Conservation (phyloP, 2,329 filamentous ascomycete genomes). For the Onygena corvina region DNA sequence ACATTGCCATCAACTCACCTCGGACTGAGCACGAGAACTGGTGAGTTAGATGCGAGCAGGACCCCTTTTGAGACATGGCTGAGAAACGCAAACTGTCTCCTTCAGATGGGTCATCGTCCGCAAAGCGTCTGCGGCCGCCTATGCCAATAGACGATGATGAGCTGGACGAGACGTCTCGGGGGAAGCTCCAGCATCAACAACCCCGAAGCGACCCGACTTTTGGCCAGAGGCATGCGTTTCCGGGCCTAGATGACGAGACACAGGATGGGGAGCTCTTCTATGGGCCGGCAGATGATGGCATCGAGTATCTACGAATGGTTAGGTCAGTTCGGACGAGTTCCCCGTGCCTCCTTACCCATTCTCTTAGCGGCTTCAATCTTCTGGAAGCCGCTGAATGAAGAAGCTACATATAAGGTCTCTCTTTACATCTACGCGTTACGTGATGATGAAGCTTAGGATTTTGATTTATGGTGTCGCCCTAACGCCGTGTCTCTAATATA, state of each 20-base stretch:
- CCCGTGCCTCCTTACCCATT: conserved; percentile 17
- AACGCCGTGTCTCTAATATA: conserved; percentile 8
- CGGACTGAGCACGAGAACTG: background rate
- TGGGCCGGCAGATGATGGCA: conserved; percentile 54
- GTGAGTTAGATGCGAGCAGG: background rate
- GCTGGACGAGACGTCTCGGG: conserved; percentile 18
- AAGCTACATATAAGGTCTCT: background rate
- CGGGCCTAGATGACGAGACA: conserved; percentile 42
- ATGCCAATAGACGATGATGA: conserved; percentile 20
- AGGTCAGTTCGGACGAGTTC: conserved; percentile 40
- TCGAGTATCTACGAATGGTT: conserved; percentile 60
- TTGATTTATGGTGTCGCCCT: background rate
- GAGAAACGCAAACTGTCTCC: conserved; percentile 13
- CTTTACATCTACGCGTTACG: background rate
- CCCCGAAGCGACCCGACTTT: conserved; percentile 50
- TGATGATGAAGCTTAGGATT: background rate
- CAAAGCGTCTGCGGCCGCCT: conserved; percentile 24
- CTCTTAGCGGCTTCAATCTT: background rate
- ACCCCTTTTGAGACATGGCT: conserved; percentile 8
- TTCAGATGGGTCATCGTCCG: conserved; percentile 10
- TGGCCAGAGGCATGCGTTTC: conserved; percentile 61
- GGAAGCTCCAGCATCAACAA: conserved; percentile 20
- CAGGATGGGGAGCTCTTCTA: conserved; percentile 50
- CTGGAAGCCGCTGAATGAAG: background rate
- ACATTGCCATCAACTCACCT: background rate